phyloP scores from a whole-genome alignment of 331 rosid species.

The Prunus yedoensis region DNA sequence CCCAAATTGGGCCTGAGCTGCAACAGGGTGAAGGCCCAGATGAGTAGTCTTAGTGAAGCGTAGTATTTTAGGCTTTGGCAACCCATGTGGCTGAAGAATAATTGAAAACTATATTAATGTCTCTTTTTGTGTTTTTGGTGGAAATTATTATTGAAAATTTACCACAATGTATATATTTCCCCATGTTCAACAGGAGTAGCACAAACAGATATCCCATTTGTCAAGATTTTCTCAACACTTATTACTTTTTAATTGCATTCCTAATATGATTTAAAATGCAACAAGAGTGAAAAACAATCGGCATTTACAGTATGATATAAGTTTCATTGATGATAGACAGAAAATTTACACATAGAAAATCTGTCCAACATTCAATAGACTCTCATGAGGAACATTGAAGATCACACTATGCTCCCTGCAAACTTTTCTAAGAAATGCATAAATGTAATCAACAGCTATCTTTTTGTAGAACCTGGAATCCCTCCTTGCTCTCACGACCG shows the following conservation, averaged over 20 bases:
- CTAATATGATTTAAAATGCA: slow-evolving; percentile 2
- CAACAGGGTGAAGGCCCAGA: too few species aligned
- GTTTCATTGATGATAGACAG: neutral
- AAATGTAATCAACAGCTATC: slow-evolving; percentile 87
- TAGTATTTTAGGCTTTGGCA: too few species aligned
- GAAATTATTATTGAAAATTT: neutral
- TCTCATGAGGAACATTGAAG: slow-evolving; percentile 97
- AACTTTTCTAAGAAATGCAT: slow-evolving; percentile 92
- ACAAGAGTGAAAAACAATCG: neutral
- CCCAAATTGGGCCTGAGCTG: too few species aligned
- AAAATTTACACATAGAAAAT: slow-evolving; percentile 70
- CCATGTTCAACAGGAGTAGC: neutral
- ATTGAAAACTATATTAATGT: too few species aligned
- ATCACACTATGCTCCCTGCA: slow-evolving; percentile 98
- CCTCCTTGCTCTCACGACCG: slow-evolving; percentile 84
- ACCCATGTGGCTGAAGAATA: too few species aligned
- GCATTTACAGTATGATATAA: slow-evolving; percentile 21
- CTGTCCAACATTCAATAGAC: slow-evolving; percentile 91
- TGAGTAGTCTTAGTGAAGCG: too few species aligned
- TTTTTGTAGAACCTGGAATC: slow-evolving; percentile 79
- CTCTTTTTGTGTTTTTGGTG: too few species aligned
- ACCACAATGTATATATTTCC: neutral
- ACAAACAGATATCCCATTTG: neutral
- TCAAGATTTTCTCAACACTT: neutral
- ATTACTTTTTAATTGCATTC: neutral